Conservation (phyloP, 306 rosid species). For the Trifolium repens region DNA sequence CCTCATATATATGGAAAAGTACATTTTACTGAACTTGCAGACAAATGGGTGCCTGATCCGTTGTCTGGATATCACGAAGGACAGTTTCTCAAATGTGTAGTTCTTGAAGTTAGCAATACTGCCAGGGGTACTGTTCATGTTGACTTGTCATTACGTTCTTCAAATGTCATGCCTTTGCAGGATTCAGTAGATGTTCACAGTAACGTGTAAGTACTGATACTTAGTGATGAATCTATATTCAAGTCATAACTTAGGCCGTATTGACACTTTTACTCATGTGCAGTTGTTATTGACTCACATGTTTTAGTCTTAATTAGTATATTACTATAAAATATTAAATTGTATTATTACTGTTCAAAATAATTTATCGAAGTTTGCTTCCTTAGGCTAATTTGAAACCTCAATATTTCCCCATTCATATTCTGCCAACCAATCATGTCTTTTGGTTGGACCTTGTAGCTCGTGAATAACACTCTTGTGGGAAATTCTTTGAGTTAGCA, state of each 20-base stretch:
- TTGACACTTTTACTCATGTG: background rate
- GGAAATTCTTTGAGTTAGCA: background rate
- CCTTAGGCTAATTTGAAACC: background rate
- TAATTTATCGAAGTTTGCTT: background rate
- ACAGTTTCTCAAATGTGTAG: constrained; percentile 82
- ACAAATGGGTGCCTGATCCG: constrained; percentile 72
- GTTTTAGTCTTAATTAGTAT: background rate
- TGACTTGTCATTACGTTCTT: constrained; percentile 76
- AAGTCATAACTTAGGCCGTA: background rate
- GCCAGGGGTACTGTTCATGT: constrained; percentile 66
- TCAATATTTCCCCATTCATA: constrained; percentile 24
- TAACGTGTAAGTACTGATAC: constrained; percentile 50
- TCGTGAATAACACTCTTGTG: background rate
- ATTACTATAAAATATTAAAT: too few relatives aligned
- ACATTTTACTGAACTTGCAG: constrained; percentile 75
- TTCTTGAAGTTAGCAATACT: constrained; percentile 64
- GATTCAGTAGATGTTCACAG: constrained; percentile 44
- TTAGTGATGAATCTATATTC: constrained; percentile 13
- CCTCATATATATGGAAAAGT: constrained; percentile 79
- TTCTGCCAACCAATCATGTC: background rate
- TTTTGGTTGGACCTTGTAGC: constrained; percentile 17
- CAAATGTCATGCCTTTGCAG: constrained; percentile 43
- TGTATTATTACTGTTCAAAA: too few relatives aligned
- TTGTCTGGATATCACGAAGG: constrained; percentile 81
- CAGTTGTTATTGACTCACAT: background rate